These are phyloP conservation scores for Eucalyptus marginata DNA, from an alignment of 345 rosid genomes.

Conservation along the genomic window DNA sequence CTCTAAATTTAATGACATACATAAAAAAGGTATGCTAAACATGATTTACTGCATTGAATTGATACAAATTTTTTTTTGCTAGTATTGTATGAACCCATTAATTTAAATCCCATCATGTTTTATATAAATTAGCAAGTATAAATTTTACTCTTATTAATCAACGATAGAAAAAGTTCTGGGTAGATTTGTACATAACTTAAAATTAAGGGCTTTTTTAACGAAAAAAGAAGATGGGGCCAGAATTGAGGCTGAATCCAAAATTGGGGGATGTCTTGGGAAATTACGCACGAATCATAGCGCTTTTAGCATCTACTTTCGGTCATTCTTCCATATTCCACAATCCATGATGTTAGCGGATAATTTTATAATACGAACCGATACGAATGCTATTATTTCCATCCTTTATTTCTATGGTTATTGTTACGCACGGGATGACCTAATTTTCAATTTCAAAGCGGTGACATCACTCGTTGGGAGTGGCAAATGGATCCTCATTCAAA, in stretches of 20 bases:
- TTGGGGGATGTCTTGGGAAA: background rate
- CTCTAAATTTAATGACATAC: background rate
- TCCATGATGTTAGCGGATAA: no score
- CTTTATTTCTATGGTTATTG: background rate
- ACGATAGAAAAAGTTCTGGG: fast-evolving
- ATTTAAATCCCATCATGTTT: background rate
- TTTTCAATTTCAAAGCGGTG: background rate
- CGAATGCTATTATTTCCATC: background rate
- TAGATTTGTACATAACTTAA: no score
- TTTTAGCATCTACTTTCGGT: background rate
- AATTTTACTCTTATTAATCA: background rate
- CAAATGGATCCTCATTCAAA: background rate
- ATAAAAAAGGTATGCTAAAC: background rate
- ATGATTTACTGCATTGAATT: background rate
- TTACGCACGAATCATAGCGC: no score
- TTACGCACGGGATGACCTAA: background rate
- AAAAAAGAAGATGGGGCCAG: background rate
- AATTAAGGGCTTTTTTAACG: background rate
- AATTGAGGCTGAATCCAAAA: no score
- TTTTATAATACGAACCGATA: background rate
- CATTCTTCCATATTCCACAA: fast-evolving
- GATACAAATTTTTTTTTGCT: background rate
- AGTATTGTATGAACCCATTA: background rate
- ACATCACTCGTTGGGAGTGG: background rate
- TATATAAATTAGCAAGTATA: background rate